phyloP scores from a whole-genome alignment of 768 basidiomycete genomes.

The Hemileccinum rubropunctum region DNA sequence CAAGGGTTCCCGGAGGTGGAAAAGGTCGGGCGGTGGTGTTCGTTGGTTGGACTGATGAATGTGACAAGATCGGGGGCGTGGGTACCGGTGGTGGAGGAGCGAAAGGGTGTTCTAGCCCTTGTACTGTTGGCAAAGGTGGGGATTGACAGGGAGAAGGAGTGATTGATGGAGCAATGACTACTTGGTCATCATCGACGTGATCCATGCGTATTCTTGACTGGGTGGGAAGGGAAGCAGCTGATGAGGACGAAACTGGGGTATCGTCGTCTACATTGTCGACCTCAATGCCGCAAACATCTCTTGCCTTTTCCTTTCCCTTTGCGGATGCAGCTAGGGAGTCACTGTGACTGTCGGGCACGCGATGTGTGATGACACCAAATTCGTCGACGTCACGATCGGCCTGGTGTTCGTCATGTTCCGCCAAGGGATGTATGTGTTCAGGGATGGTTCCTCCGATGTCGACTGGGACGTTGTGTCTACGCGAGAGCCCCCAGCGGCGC shows the following conservation, averaged over 20 bases:
- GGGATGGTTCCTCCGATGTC: constrained; percentile 12
- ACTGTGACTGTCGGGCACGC: constrained; percentile 29
- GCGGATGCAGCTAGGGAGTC: constrained; percentile 20
- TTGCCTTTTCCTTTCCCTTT: constrained; percentile 40
- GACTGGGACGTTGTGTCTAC: constrained; percentile 14
- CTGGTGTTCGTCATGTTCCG: constrained; percentile 28
- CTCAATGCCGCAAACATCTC: constrained; percentile 12
- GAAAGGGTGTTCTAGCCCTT: constrained; percentile 10
- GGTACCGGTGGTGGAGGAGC: constrained; percentile 10
- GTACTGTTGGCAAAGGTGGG: constrained; percentile 9
- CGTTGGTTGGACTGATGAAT: constrained; percentile 21
- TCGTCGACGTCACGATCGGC: constrained; percentile 29
- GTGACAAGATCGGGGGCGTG: constrained; percentile 16
- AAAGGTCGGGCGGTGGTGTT: constrained; percentile 43
- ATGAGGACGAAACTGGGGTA: constrained; percentile 19
- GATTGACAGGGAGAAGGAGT: constrained; percentile 10
- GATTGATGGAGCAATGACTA: constrained; percentile 19
- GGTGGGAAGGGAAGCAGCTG: constrained; percentile 4
- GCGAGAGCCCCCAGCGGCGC: constrained; percentile 25
- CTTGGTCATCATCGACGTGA: constrained; percentile 16
- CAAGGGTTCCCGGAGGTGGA: constrained; percentile 73
- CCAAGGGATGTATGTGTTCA: constrained; percentile 13
- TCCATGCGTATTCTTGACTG: constrained; percentile 3
- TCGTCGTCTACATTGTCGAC: constrained; percentile 1
- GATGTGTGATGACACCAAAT: constrained; percentile 25